Evolutionary conservation across 306 rosid genomes (phyloP).

Genomic region (Cucumis sativus): DNA sequence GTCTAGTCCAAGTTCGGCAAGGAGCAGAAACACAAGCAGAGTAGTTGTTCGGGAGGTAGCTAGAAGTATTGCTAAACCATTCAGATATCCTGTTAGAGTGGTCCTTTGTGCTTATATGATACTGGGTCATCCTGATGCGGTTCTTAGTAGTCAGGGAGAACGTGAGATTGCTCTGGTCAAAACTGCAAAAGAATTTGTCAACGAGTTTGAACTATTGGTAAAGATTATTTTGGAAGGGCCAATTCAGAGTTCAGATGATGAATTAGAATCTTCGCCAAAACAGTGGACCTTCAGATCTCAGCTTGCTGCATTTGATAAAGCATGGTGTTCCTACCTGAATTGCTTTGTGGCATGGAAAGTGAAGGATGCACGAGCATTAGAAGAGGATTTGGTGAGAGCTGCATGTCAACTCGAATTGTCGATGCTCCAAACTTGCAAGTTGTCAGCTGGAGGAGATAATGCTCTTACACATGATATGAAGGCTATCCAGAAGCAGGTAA

Average conservation of each 20-base stretch:
- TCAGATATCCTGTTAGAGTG: constrained; percentile 80
- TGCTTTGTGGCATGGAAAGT: constrained; percentile 88
- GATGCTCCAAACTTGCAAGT: constrained; percentile 87
- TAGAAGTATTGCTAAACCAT: constrained; percentile 9
- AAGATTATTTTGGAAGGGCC: constrained; percentile 68
- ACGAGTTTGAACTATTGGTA: constrained; percentile 50
- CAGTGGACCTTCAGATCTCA: constrained; percentile 69
- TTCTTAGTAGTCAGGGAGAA: constrained; percentile 63
- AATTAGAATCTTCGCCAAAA: constrained; percentile 33
- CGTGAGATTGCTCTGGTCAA: constrained; percentile 64
- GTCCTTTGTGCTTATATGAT: constrained; percentile 45
- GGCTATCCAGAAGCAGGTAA: constrained; percentile 88
- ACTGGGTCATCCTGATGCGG: constrained; percentile 15
- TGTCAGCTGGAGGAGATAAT: constrained; percentile 51
- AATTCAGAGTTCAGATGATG: constrained; percentile 42
- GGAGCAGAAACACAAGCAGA: constrained; percentile 44
- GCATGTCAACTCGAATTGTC: constrained; percentile 96
- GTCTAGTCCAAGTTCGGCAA: constrained; percentile 42
- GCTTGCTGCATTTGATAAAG: constrained; percentile 77
- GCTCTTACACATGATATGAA: constrained; percentile 78
- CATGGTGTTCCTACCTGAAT: constrained; percentile 87
- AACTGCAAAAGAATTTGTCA: constrained; percentile 63
- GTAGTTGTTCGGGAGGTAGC: constrained; percentile 1
- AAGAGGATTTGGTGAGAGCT: constrained; percentile 91
- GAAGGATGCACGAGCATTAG: constrained; percentile 73